phyloP scores from a whole-genome alignment of 2,329 filamentous ascomycete species.

The Scedosporium dehoogii region DNA sequence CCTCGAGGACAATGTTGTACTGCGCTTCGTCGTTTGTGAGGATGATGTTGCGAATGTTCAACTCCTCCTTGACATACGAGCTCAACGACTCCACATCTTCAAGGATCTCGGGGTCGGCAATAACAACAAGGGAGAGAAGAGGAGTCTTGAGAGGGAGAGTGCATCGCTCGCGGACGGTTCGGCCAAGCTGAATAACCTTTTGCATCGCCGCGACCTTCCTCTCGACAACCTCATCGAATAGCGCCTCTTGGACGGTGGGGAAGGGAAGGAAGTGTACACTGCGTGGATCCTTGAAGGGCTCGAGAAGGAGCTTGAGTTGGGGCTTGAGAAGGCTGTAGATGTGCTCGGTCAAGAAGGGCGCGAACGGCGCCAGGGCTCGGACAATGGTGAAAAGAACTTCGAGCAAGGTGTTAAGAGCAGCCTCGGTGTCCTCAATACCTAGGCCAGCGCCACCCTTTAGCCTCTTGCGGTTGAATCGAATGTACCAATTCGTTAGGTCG shows the following conservation, averaged over 20 bases:
- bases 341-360: conserved; percentile 80
- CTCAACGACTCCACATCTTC: conserved; percentile 73
- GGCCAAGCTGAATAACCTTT: conserved; percentile 74
- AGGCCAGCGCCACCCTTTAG: conserved; percentile 72
- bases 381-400: conserved; percentile 80
- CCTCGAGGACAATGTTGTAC: conserved; percentile 77
- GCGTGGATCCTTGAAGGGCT: conserved; percentile 54
- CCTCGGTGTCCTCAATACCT: conserved; percentile 56
- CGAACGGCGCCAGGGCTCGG: conserved; percentile 76
- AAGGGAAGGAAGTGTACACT: conserved; percentile 82
- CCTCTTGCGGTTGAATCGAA: conserved; percentile 75
- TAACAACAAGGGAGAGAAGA: conserved; percentile 71
- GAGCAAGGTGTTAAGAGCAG: conserved; percentile 79
- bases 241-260: conserved; percentile 69
- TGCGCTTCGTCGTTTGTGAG: conserved; percentile 71
- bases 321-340: conserved; percentile 75
- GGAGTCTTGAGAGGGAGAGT: conserved; percentile 75
- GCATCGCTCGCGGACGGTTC: conserved; percentile 68
- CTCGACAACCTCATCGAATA: conserved; percentile 74
- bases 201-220: conserved; percentile 77
- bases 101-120: conserved; percentile 65
- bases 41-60: conserved; percentile 74
- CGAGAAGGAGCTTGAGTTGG: conserved; percentile 59
- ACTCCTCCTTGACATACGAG: conserved; percentile 70
- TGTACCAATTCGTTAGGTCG: conserved; percentile 88